These are phyloP conservation scores for Euphorbia tirucalli DNA, from an alignment of 345 rosid species.

Conservation along the genomic window DNA sequence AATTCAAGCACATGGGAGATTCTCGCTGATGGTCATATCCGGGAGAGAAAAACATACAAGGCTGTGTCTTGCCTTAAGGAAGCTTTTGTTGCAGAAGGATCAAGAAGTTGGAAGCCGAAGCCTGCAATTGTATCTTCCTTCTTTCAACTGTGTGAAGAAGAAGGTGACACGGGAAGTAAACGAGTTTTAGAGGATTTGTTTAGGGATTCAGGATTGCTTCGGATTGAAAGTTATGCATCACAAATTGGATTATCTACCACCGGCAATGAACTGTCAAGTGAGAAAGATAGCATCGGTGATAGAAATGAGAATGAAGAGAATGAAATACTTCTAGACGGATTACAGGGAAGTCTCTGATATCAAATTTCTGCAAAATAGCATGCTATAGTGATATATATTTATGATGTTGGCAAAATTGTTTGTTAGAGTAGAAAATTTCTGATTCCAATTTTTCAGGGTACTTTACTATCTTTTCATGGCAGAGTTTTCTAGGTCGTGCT, in stretches of 20 bases:
- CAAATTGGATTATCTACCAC: conserved; percentile 33
- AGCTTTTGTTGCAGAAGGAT: conserved; percentile 55
- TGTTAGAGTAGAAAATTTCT: neutral
- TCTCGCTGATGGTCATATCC: conserved; percentile 70
- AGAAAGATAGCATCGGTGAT: conserved; percentile 10
- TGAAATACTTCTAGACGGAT: conserved; percentile 43
- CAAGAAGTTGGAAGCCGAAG: conserved; percentile 72
- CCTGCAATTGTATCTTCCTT: conserved; percentile 46
- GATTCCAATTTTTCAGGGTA: neutral
- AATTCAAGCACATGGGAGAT: conserved; percentile 79
- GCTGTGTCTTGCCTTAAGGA: conserved; percentile 61
- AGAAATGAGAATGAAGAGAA: conserved; percentile 18
- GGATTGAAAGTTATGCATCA: conserved; percentile 48
- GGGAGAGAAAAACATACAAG: conserved; percentile 46
- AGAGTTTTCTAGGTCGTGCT: neutral
- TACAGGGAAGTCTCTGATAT: conserved; percentile 40
- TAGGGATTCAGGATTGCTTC: conserved; percentile 52
- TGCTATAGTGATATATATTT: neutral
- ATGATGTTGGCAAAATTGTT: neutral
- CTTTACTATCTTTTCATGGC: neutral
- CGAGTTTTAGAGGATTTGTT: conserved; percentile 52
- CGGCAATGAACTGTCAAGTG: conserved; percentile 7
- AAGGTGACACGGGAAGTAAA: conserved; percentile 45
- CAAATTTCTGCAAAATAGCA: neutral
- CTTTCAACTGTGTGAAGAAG: conserved; percentile 65